Evolutionary conservation across 257 asterid species (phyloP), one percentile per base, ranked within the genome.

Genomic region (Eucommia ulmoides): DNA sequence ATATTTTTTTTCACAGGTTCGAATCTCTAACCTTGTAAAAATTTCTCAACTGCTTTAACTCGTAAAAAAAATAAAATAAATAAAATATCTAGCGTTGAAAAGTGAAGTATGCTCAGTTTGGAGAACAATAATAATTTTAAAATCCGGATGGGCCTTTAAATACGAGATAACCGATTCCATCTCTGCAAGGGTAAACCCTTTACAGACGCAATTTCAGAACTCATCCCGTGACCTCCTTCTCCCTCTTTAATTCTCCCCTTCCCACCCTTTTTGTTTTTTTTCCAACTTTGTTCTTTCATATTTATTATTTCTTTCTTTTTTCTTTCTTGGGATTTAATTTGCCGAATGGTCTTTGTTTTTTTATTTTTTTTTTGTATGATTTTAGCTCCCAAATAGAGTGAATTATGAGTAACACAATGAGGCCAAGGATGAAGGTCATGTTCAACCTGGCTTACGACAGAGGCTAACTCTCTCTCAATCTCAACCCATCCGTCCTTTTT

Each of bases 361-460:
- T 53, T 51, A 47, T 11, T 49, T 49, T 33, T 23, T 11, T 21
- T n/a, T 47, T 22, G 18, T 22, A 29, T 29, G 38, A 29, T 29
- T 29, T 48, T 54, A 22, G 52, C 15, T 33, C 45, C 50, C 20
- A 12, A 0, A 24, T 29, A 23, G 17, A 23, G 3, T 45, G 23
- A 44, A 51, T 9, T 50, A 79, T 76, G 89, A 74, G 80, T 57
- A 76, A 80, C 52, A 41, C 80, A 11, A 71, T 57, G 77, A 68
- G 66, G 63, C 84, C 84, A 24, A 74, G 91, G 65, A 66, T 67
- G 71, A 69, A 72, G 66, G 60, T 80, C 29, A 58, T 68, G 75
- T 63, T 80, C 55, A 41, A 77, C 54, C 53, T 76, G 60, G 84
- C 46, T 56, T 80, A 80, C 7, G 91, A 80, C 49, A 64, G 85